Base-by-base conservation (phyloP, 352 stramenopile species). In the Blastocystis sp. region DNA sequence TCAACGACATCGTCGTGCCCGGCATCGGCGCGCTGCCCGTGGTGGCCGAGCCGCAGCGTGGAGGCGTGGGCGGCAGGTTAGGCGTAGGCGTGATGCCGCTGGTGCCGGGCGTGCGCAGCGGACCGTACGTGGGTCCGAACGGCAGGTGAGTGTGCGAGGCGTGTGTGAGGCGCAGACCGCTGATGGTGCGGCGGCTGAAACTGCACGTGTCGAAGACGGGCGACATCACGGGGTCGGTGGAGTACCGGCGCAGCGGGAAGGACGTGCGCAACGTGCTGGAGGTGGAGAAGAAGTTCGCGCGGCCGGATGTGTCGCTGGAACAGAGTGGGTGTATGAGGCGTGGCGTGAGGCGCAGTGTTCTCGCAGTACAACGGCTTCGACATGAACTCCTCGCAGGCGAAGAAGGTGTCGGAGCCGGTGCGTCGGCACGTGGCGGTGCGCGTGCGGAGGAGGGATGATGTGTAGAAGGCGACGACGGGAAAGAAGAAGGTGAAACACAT, bases 101-200 rank as follows among this genome's bases (percentile, higher is more conserved):
- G 48, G 14, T 7, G 5, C 5, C 14, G 0, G 5, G 5, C 5
- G 48, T 14, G 48, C 48, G 48, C 5, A 17, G 5, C 5, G 48
- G 48, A 0, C 48, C 48, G 48, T 34, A 56, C 34, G 38, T 76
- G 4, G 66, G 66, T 59, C 66, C 53, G 52, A 84, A 69, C 34
- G 74, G 74, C 3, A 41, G 59, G 41, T 74, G 41, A 7, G 64
- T 23, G 4, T 38, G 40, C 1, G 64, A 45, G 17, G 10, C 17
- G 28, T 3, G 64, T n/a, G 48, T 74, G n/a, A 74, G 40, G 17
- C 5, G 0, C 48, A 56, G 48, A 56, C 52, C 52, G 65, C 23
- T 69, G n/a, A n/a, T 66, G 74, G 74, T 84, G 9, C 74, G 40
- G 9, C 74, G 56, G 4, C 53, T 84, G 14, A 84, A 61, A 28